Evolutionary conservation across 2,329 filamentous ascomycete genomes (phyloP).

Genomic region (Cercospora sp.): DNA sequence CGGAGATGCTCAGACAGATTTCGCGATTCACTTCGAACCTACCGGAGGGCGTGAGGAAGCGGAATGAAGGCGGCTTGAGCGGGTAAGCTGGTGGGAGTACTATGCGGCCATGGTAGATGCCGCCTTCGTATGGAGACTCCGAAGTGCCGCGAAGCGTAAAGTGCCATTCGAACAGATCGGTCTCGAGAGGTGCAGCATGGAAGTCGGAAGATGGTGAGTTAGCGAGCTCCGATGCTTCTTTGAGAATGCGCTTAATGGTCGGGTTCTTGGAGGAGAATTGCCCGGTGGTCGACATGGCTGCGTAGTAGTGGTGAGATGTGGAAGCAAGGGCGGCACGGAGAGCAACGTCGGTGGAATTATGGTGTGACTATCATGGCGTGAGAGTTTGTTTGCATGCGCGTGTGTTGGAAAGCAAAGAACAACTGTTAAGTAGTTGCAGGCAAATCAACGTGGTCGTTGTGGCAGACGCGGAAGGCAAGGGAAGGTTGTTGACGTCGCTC

Average conservation of each 20-base stretch:
- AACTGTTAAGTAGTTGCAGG: neutral
- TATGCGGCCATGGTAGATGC: constrained; percentile 95
- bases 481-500: constrained; percentile 1
- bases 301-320: neutral
- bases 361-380: neutral
- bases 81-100: constrained; percentile 87
- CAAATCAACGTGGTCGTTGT: neutral
- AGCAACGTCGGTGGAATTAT: neutral
- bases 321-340: neutral
- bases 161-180: constrained; percentile 97
- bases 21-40: constrained; percentile 96
- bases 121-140: constrained; percentile 72
- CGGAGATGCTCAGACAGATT: constrained; percentile 91
- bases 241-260: constrained; percentile 82
- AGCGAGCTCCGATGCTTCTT: constrained; percentile 86
- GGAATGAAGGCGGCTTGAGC: constrained; percentile 88
- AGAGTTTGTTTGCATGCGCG: neutral
- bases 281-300: constrained; percentile 55
- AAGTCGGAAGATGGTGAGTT: constrained; percentile 80
- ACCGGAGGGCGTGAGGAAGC: constrained; percentile 87
- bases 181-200: constrained; percentile 78
- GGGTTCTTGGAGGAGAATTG: constrained; percentile 60
- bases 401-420: neutral
- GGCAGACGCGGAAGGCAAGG: neutral
- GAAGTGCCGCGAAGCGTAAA: constrained; percentile 89